phyloP scores from a whole-genome alignment of 73 alveolate genomes.

The Paramecium biaurelia region DNA sequence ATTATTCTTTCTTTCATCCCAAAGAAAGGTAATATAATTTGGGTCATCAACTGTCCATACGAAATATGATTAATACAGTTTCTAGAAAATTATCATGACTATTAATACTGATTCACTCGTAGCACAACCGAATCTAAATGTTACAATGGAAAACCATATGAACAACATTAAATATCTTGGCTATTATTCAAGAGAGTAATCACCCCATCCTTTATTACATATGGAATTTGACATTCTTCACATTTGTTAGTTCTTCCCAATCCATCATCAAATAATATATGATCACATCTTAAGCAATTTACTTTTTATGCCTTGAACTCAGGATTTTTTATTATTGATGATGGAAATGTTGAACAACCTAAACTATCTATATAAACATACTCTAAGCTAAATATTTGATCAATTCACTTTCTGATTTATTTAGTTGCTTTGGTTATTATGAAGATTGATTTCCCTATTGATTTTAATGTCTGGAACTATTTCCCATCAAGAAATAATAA shows the following conservation, averaged over 20 bases:
- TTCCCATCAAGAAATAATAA: background rate
- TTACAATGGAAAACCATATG: background rate
- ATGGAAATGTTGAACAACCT: background rate
- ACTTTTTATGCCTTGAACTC: background rate
- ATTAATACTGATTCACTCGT: background rate
- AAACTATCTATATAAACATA: background rate
- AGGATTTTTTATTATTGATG: background rate
- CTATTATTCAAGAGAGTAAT: background rate
- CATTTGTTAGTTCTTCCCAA: slow-evolving; percentile 17
- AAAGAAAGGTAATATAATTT: background rate
- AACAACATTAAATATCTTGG: background rate
- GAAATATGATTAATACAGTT: background rate
- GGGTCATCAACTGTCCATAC: background rate
- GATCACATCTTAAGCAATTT: background rate
- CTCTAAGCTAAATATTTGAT: background rate
- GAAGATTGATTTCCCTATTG: background rate
- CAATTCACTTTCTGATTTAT: background rate
- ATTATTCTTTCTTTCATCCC: background rate
- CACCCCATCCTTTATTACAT: background rate
- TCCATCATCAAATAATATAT: slow-evolving; percentile 19
- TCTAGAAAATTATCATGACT: background rate
- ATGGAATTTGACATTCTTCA: background rate
- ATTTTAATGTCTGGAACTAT: background rate
- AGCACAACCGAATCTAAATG: background rate
- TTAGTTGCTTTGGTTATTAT: background rate